These are phyloP conservation scores for Durusdinium trenchii DNA, from an alignment of 73 alveolate genomes.

Conservation along the genomic window DNA sequence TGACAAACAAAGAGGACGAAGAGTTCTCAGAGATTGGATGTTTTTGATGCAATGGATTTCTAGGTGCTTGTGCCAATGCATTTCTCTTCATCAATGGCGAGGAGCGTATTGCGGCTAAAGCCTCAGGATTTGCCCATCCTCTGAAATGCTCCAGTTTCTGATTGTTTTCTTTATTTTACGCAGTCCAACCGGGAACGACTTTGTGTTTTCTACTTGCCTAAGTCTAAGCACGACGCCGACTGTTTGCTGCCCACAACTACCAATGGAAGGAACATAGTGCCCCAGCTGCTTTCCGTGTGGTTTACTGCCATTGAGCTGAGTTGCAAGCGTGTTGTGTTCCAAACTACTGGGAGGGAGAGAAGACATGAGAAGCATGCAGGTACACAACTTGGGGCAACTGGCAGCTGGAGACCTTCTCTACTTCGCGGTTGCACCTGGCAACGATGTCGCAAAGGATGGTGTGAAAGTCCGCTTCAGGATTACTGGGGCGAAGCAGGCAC, in stretches of 20 bases:
- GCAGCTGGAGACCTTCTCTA: conserved; percentile 28
- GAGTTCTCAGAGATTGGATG: no score
- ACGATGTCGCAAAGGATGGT: neutral
- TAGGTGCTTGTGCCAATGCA: neutral
- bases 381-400: neutral
- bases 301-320: no score
- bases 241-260: conserved; percentile 7
- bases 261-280: conserved; percentile 27
- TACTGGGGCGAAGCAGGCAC: no score
- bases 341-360: neutral
- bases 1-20: no score
- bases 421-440: neutral
- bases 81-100: conserved; percentile 12
- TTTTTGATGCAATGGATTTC: no score
- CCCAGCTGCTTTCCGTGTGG: neutral
- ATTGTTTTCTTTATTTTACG: neutral
- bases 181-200: neutral
- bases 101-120: neutral
- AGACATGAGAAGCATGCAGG: neutral
- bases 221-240: neutral
- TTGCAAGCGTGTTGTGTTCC: no score
- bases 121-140: neutral
- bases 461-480: conserved; percentile 35
- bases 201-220: neutral
- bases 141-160: no score